A percentile compares a stretch with the other conserved stretches of the same genome.
Conservation (phyloP, 176 grass and related monocot species). For the Aechmea fasciata region DNA sequence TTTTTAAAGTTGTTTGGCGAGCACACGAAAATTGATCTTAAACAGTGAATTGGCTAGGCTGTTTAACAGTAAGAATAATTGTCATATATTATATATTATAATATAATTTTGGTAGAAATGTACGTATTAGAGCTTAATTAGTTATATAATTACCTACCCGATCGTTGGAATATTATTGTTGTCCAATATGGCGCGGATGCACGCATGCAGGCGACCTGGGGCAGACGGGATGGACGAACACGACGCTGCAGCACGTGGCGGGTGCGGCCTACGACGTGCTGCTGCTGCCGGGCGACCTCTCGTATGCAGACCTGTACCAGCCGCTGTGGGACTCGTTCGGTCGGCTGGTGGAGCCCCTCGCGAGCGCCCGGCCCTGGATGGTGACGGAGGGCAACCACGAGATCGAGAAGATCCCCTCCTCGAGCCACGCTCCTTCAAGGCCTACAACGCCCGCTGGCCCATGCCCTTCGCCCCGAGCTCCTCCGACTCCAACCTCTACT, state of each 20-base stretch:
- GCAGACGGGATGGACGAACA: slow-evolving; percentile 44
- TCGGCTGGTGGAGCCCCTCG: slow-evolving; percentile 54
- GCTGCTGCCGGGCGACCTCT: slow-evolving; percentile 58
- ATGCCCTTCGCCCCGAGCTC: slow-evolving; percentile 33
- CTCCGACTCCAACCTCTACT: slow-evolving; percentile 47
- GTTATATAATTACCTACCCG: neutral
- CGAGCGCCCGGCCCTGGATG: slow-evolving; percentile 80
- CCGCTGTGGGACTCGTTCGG: slow-evolving; percentile 56
- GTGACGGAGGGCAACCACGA: slow-evolving; percentile 76
- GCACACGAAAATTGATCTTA: too few species aligned
- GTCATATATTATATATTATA: too few species aligned
- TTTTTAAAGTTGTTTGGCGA: too few species aligned
- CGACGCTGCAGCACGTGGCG: slow-evolving; percentile 55
- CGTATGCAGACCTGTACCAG: slow-evolving; percentile 46
- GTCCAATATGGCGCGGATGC: neutral
- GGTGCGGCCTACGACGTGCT: slow-evolving; percentile 39
- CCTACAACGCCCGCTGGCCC: slow-evolving; percentile 68
- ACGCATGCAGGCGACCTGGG: slow-evolving; percentile 44
- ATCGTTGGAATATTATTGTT: too few species aligned
- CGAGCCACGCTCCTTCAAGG: slow-evolving; percentile 24
- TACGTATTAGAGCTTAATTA: neutral
- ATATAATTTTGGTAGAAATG: too few species aligned
- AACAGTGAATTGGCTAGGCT: too few species aligned
- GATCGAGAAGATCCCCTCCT: slow-evolving; percentile 31
- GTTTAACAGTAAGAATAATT: too few species aligned